phyloP scores from a whole-genome alignment of 495 filamentous ascomycete species.

The Bacidia gigantensis region DNA sequence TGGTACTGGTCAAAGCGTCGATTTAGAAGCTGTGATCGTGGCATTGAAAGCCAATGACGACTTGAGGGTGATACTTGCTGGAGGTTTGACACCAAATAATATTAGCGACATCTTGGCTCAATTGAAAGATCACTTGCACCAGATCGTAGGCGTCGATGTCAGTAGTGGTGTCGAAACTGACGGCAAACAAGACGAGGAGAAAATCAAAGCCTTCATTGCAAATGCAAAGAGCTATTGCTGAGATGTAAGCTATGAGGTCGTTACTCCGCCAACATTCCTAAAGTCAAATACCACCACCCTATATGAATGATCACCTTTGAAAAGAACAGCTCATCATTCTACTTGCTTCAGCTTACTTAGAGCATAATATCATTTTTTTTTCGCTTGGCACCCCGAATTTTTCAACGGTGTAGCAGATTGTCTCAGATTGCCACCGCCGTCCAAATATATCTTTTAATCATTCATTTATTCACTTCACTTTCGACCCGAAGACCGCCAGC shows the following conservation, averaged over 20 bases:
- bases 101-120: conserved; percentile 47
- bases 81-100: conserved; percentile 66
- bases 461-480: too few relatives aligned
- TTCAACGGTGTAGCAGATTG: too few relatives aligned
- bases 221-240: conserved; percentile 54
- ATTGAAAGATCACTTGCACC: conserved; percentile 37
- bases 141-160: conserved; percentile 76
- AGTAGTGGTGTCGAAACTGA: conserved; percentile 84
- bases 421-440: too few relatives aligned
- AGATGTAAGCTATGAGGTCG: conserved; percentile 14
- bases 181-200: conserved; percentile 66
- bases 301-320: too few relatives aligned
- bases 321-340: too few relatives aligned
- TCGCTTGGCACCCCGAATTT: too few relatives aligned
- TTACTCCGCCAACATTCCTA: background rate
- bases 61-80: conserved; percentile 63
- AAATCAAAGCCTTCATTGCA: conserved; percentile 68
- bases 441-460: too few relatives aligned
- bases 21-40: conserved; percentile 47
- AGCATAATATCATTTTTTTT: too few relatives aligned
- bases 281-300: too few relatives aligned
- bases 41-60: conserved; percentile 47
- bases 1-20: conserved; percentile 63
- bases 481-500: too few relatives aligned
- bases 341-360: too few relatives aligned